These are phyloP conservation scores for Malus fusca DNA, from an alignment of 306 rosid species.

Conservation along the genomic window DNA sequence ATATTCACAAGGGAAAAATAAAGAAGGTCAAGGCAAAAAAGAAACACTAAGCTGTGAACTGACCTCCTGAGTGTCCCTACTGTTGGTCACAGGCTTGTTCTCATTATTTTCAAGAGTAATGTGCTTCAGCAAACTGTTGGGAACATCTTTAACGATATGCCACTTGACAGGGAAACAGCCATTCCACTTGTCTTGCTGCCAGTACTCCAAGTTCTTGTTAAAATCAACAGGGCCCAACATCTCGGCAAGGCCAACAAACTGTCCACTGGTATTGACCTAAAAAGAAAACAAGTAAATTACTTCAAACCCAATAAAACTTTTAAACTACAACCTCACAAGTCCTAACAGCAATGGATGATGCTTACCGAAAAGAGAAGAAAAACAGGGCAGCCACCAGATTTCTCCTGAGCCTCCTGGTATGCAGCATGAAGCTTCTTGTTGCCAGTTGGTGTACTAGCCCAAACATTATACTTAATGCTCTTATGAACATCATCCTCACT, in stretches of 20 bases:
- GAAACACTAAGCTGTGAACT: background rate
- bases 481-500: slow-evolving; percentile 97
- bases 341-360: background rate
- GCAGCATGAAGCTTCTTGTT: slow-evolving; percentile 97
- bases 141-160: slow-evolving; percentile 92
- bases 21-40: background rate
- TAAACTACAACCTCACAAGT: background rate
- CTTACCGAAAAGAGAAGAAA: slow-evolving; percentile 86
- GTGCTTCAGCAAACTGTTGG: slow-evolving; percentile 89
- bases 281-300: slow-evolving; percentile 1
- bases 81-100: slow-evolving; percentile 92
- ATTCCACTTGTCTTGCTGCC: slow-evolving; percentile 99
- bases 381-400: slow-evolving; percentile 60
- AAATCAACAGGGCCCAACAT: slow-evolving; percentile 95
- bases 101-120: slow-evolving; percentile 88
- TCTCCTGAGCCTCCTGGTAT: slow-evolving; percentile 87
- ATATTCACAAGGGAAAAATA: slow-evolving; percentile 3
- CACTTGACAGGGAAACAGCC: slow-evolving; percentile 95
- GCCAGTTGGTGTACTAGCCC: slow-evolving; percentile 98
- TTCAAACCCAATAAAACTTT: background rate
- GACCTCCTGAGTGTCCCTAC: slow-evolving; percentile 99
- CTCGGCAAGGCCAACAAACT: slow-evolving; percentile 93
- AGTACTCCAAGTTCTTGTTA: slow-evolving; percentile 77
- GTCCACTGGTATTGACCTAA: slow-evolving; percentile 97
- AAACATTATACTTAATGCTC: slow-evolving; percentile 88